These are phyloP conservation scores for Scleromitrula shiraiana DNA, from an alignment of 2,329 filamentous ascomycete species.

Conservation along the genomic window DNA sequence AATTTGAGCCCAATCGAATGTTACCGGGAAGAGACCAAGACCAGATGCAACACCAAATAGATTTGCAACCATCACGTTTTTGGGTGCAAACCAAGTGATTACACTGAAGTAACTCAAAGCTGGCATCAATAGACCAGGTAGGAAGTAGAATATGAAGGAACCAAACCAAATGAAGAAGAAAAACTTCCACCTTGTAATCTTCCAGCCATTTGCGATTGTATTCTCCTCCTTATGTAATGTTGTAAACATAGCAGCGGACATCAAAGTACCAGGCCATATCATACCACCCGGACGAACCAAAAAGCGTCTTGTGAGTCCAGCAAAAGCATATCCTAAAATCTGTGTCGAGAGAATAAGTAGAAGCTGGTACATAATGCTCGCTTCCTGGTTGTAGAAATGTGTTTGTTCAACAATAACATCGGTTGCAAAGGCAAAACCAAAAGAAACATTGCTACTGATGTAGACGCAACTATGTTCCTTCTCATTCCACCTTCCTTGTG, in stretches of 20 bases:
- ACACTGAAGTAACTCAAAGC: conserved; percentile 85
- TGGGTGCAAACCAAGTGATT: conserved; percentile 79
- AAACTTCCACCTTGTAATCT: conserved; percentile 73
- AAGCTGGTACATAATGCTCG: conserved; percentile 68
- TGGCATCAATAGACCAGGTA: conserved; percentile 74
- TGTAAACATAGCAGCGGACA: conserved; percentile 83
- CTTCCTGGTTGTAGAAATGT: conserved; percentile 78
- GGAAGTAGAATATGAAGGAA: conserved; percentile 75
- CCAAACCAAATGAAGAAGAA: conserved; percentile 66
- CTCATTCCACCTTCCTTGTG: conserved; percentile 76
- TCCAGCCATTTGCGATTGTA: conserved; percentile 74
- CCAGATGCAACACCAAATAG: conserved; percentile 82
- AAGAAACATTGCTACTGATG: conserved; percentile 82
- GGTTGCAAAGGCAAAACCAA: conserved; percentile 82
- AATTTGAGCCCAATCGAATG: conserved; percentile 88
- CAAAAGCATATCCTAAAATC: conserved; percentile 79
- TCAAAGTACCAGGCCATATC: conserved; percentile 85
- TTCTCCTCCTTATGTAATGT: conserved; percentile 82
- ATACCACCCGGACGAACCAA: conserved; percentile 79
- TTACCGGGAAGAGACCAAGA: conserved; percentile 74
- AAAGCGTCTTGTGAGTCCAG: conserved; percentile 71
- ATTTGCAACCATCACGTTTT: conserved; percentile 79
- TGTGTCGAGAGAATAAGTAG: conserved; percentile 80
- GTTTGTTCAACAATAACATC: conserved; percentile 88
- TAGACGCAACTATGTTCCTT: conserved; percentile 87